These are phyloP conservation scores for Silene noctiflora DNA, from an alignment of 179 eudicot species.

Conservation along the genomic window DNA sequence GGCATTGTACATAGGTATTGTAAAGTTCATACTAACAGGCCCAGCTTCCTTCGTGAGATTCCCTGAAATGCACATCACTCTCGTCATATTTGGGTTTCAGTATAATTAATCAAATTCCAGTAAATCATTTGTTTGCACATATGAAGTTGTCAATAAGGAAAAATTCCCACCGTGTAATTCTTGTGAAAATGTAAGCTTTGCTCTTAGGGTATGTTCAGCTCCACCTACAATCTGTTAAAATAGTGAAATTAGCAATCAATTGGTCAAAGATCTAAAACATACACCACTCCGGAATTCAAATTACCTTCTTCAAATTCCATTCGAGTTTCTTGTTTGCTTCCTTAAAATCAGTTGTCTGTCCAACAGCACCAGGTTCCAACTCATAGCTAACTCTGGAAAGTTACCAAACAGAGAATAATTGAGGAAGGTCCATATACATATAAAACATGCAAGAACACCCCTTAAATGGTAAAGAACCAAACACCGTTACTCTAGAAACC, in stretches of 20 bases:
- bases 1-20: slow-evolving; percentile 91
- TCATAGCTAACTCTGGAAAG: slow-evolving; percentile 75
- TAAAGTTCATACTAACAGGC: slow-evolving; percentile 95
- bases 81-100: slow-evolving; percentile 8
- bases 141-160: no score
- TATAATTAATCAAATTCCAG: slow-evolving; percentile 1
- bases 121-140: background rate
- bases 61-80: slow-evolving; percentile 39
- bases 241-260: slow-evolving; percentile 27
- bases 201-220: slow-evolving; percentile 89
- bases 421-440: background rate
- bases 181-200: slow-evolving; percentile 86
- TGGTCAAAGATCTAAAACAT: background rate
- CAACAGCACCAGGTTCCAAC: slow-evolving; percentile 83
- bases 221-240: slow-evolving; percentile 83
- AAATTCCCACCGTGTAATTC: slow-evolving; percentile 78
- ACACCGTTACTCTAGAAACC: background rate
- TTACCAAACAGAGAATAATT: slow-evolving; percentile 2
- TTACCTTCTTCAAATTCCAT: slow-evolving; percentile 76
- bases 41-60: slow-evolving; percentile 96
- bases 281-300: background rate
- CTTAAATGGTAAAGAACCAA: background rate
- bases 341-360: slow-evolving; percentile 84
- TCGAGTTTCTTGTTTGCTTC: slow-evolving; percentile 85
- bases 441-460: background rate